Percentiles rank a stretch among this genome's conserved stretches.
Conservation (phyloP, 257 asterid species). For the Ilex asprella region DNA sequence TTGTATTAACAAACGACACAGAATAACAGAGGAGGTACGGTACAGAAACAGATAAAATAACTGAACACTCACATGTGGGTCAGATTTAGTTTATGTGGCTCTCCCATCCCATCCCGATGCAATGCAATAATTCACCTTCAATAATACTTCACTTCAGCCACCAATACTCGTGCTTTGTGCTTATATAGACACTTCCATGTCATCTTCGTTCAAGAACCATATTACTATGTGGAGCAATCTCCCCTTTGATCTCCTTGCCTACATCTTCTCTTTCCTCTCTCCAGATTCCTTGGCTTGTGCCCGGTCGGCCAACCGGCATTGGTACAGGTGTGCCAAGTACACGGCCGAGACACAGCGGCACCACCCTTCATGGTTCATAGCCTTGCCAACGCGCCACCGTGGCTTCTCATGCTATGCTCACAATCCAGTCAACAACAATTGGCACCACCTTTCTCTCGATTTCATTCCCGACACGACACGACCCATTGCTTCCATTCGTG, state of each 20-base stretch:
- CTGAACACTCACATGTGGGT: slow-evolving; percentile 23
- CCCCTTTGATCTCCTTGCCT: slow-evolving; percentile 54
- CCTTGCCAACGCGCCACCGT: slow-evolving; percentile 41
- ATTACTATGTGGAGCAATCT: slow-evolving; percentile 59
- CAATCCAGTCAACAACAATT: slow-evolving; percentile 34
- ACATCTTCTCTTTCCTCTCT: slow-evolving; percentile 58
- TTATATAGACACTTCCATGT: neutral
- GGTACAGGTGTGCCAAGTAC: slow-evolving; percentile 37
- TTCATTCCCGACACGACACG: slow-evolving; percentile 23
- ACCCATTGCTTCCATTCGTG: slow-evolving; percentile 44
- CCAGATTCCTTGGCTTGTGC: slow-evolving; percentile 73
- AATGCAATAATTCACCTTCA: slow-evolving; percentile 4
- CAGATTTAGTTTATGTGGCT: slow-evolving; percentile 24
- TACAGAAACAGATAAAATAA: slow-evolving; percentile 1
- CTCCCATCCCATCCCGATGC: slow-evolving; percentile 48
- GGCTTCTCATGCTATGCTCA: slow-evolving; percentile 41
- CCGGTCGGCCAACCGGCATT: slow-evolving; percentile 47
- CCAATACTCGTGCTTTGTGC: slow-evolving; percentile 1
- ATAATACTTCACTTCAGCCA: slow-evolving; percentile 10
- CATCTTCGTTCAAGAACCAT: neutral
- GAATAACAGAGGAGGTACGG: neutral
- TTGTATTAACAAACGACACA: neutral
- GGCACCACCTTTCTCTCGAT: slow-evolving; percentile 43
- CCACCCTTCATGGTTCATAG: slow-evolving; percentile 65
- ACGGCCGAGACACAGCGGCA: slow-evolving; percentile 7